Base-by-base conservation (phyloP, 2,329 filamentous ascomycete genomes). In the Hypoxylon sp. region DNA sequence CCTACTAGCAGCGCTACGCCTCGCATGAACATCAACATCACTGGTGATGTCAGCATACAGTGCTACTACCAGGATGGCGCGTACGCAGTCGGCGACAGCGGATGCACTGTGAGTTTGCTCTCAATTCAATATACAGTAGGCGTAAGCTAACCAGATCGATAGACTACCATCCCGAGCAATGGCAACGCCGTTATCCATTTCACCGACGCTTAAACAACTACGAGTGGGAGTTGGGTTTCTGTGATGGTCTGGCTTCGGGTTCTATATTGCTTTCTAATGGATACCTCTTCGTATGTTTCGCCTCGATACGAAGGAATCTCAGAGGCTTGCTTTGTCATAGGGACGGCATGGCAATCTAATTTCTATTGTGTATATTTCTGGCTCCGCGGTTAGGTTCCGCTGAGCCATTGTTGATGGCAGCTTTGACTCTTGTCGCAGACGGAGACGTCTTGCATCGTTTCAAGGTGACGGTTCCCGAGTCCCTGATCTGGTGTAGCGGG, bases 21-120 rank as follows among this genome's bases (percentile, higher is more conserved):
- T 39, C 84, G 93, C 77, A 97, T 91, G 81, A 91, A 90, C 75
- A 87, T 97, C 74, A 86, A 89, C 72, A 90, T 97, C 70, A 81
- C 74, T 44, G 93, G 92, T 57, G 89, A 92, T 65, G 78, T 82
- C 57, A 80, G 74, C 68, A 75, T 72, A 50, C 72, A 78, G 51
- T 97, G 92, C 85, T 87, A 84, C 68, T 90, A 90, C 73, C 80
- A 85, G 68, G 81, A 87, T 65, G 89, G 90, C 59, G 71, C 81
- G 65, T 95, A 89, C 81, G 76, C 79, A 34, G 84, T 82, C 68
- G 85, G 85, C 68, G 75, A 78, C 62, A 82, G 80, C 65, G 92
- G 93, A 63, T 97, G 93, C 87, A 97, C 93, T 52, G 92, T 95
- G 88, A 85, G 91, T 86, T 63, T 46, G 19, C n/a, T 15, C 4